These are phyloP conservation scores for Alternaria sp. DNA, from an alignment of 2,329 filamentous ascomycete genomes.

Conservation along the genomic window DNA sequence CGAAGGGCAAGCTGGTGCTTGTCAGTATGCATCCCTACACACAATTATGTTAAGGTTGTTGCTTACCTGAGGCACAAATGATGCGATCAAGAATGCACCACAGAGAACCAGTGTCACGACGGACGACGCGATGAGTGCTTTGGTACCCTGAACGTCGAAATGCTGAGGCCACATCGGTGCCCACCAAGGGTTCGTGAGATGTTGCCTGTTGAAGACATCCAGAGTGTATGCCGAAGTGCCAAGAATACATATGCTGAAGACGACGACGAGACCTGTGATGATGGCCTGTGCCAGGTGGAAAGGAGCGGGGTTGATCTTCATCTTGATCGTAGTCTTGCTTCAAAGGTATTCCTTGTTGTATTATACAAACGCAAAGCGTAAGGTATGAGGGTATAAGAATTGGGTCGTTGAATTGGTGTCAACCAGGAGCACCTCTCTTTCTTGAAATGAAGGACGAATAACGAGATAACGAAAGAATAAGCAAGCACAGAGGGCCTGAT, in stretches of 20 bases:
- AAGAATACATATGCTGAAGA: slow-evolving; percentile 54
- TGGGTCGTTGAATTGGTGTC: slow-evolving; percentile 23
- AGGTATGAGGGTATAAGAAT: slow-evolving; percentile 9
- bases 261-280: slow-evolving; percentile 49
- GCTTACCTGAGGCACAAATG: slow-evolving; percentile 48
- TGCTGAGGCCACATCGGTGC: slow-evolving; percentile 59
- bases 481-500: slow-evolving; percentile 19
- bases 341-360: slow-evolving; percentile 1
- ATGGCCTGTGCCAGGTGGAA: slow-evolving; percentile 47
- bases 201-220: slow-evolving; percentile 54
- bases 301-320: slow-evolving; percentile 51
- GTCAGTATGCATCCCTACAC: slow-evolving; percentile 14
- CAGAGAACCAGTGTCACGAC: slow-evolving; percentile 53
- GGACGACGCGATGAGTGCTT: slow-evolving; percentile 52
- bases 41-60: neutral
- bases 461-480: slow-evolving; percentile 26
- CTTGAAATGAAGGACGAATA: slow-evolving; percentile 33
- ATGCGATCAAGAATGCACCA: slow-evolving; percentile 43
- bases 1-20: slow-evolving; percentile 41
- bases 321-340: slow-evolving; percentile 19
- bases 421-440: slow-evolving; percentile 43
- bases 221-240: slow-evolving; percentile 56
- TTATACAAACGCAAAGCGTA: neutral
- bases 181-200: slow-evolving; percentile 57
- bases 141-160: slow-evolving; percentile 57